Percentiles rank a stretch among this genome's conserved stretches.
Conservation (phyloP, 2,329 filamentous ascomycete species). For the Cadophora sp. region DNA sequence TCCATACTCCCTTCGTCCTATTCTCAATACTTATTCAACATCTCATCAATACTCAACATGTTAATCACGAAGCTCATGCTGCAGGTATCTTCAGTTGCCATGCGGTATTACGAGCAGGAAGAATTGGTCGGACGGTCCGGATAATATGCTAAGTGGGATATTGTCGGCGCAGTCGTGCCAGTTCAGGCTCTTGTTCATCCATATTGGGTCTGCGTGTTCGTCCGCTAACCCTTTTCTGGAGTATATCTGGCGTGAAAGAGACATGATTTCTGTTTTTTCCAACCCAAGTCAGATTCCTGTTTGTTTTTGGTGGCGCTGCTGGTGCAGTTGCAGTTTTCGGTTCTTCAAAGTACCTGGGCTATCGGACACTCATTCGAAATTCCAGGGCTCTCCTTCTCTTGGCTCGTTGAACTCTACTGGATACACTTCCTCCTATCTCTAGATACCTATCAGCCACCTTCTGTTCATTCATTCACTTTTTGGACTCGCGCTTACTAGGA, state of each 20-base stretch:
- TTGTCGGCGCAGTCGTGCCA: background rate
- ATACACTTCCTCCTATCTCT: background rate
- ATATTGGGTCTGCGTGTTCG: background rate
- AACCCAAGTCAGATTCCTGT: background rate
- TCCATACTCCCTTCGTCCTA: background rate
- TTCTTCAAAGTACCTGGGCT: background rate
- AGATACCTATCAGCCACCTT: background rate
- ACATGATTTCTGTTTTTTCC: background rate
- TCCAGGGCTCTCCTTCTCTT: background rate
- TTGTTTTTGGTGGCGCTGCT: background rate
- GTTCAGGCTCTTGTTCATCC: background rate
- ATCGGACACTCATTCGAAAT: background rate
- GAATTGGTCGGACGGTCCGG: background rate
- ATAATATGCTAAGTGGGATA: background rate
- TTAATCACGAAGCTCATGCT: conserved; percentile 1
- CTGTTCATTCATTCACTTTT: background rate
- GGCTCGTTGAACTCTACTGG: background rate
- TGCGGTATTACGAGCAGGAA: background rate
- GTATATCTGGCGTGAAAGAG: background rate
- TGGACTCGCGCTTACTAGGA: background rate
- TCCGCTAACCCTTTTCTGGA: background rate
- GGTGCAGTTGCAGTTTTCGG: background rate
- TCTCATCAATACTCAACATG: background rate
- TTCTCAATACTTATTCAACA: background rate
- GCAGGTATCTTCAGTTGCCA: background rate